Conservation (phyloP, 176 grass and related monocot species). For the Carex parvula region DNA sequence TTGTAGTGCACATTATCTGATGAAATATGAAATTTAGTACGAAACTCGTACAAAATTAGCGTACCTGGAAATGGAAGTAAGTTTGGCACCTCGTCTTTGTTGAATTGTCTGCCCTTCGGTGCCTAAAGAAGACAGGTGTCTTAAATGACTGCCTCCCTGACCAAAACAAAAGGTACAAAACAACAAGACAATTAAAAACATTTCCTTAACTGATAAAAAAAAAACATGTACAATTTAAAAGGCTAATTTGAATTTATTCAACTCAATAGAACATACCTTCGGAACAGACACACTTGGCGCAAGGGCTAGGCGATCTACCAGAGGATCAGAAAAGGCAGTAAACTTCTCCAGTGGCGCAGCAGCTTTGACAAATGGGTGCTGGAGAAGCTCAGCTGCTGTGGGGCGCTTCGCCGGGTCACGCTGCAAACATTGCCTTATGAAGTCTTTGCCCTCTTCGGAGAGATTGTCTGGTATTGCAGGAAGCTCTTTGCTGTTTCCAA, state of each 20-base stretch:
- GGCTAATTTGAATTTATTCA: not conserved
- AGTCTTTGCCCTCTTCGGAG: conserved; percentile 84
- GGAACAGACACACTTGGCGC: conserved; percentile 40
- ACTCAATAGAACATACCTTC: conserved; percentile 45
- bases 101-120: conserved; percentile 78
- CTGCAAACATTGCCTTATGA: conserved; percentile 71
- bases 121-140: conserved; percentile 81
- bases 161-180: conserved; percentile 31
- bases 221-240: conserved; percentile 14
- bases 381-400: conserved; percentile 77
- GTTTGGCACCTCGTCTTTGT: conserved; percentile 68
- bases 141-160: conserved; percentile 51
- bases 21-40: not conserved
- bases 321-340: conserved; percentile 37
- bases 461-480: conserved; percentile 89
- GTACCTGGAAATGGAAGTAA: conserved; percentile 55
- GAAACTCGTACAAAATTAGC: not conserved
- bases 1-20: not conserved
- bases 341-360: conserved; percentile 60
- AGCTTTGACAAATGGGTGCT: conserved; percentile 85
- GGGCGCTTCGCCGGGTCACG: conserved; percentile 76
- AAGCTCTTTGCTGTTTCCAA: conserved; percentile 93
- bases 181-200: conserved; percentile 8
- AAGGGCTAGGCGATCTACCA: conserved; percentile 38
- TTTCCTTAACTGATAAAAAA: conserved; percentile 3